Percentiles rank a stretch among this genome's conserved stretches.
Evolutionary conservation across 176 grass and related monocot genomes (phyloP).

Genomic region (Eremochloa ophiuroides): DNA sequence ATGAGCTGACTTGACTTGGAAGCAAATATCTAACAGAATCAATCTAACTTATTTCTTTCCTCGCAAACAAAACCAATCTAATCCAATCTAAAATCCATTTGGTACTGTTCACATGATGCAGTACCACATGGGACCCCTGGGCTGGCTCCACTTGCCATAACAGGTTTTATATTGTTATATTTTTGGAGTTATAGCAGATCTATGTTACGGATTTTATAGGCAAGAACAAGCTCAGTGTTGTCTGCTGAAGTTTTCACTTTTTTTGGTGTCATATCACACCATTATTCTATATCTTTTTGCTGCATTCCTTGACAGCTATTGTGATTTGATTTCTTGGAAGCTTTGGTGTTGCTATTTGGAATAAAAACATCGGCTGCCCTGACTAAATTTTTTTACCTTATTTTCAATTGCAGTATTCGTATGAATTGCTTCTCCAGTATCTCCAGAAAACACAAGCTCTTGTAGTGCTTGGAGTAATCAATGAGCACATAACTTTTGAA

Average conservation of each 20-base stretch:
- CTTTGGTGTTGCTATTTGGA: constrained; percentile 16
- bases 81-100: too few species aligned
- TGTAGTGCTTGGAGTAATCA: constrained; percentile 84
- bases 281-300: background rate
- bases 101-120: background rate
- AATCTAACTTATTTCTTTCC: background rate
- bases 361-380: background rate
- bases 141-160: background rate
- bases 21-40: too few species aligned
- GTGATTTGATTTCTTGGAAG: constrained; percentile 14
- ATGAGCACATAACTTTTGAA: constrained; percentile 91
- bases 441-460: constrained; percentile 88
- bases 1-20: background rate
- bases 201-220: background rate
- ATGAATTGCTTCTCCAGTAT: constrained; percentile 85
- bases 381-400: background rate
- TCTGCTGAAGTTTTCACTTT: background rate
- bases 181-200: background rate
- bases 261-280: background rate
- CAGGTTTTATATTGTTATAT: background rate
- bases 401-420: constrained; percentile 75
- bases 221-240: background rate
- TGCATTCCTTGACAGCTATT: background rate
- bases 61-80: background rate
- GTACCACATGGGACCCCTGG: background rate